Percentiles rank a stretch among this genome's conserved stretches.
These are phyloP conservation scores for Chiua virens DNA, from an alignment of 768 basidiomycete genomes.

Conservation along the genomic window DNA sequence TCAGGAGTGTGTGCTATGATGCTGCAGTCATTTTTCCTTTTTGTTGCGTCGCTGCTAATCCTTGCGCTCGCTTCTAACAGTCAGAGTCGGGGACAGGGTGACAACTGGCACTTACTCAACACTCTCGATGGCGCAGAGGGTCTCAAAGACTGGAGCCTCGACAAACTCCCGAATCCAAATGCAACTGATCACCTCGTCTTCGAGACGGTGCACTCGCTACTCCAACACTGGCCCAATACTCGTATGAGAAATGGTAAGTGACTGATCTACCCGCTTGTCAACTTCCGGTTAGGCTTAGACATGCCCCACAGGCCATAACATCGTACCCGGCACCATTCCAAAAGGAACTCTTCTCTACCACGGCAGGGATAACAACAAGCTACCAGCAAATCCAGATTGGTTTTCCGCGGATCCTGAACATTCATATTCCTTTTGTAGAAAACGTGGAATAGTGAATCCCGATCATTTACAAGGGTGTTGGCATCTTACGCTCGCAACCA, in stretches of 20 bases:
- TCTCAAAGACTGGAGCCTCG: conserved; percentile 23
- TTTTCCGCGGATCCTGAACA: conserved; percentile 36
- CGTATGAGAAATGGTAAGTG: conserved; percentile 44
- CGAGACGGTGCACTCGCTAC: conserved; percentile 26
- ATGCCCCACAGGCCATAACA: conserved; percentile 18
- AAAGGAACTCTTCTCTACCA: conserved; percentile 40
- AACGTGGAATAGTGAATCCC: neutral
- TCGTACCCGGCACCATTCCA: conserved; percentile 34
- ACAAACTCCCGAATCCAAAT: conserved; percentile 22
- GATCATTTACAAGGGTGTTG: conserved; percentile 8
- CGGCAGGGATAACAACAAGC: conserved; percentile 13
- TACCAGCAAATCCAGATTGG: conserved; percentile 36
- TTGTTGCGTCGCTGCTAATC: too few species aligned
- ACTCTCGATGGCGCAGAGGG: too few species aligned
- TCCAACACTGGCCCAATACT: conserved; percentile 48
- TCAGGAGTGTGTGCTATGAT: too few species aligned
- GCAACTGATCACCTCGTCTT: conserved; percentile 26
- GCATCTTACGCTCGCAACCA: conserved; percentile 16
- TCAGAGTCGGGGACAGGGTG: too few species aligned
- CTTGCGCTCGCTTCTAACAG: too few species aligned
- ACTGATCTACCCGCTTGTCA: neutral
- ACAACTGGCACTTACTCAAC: too few species aligned
- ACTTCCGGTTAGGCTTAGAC: neutral
- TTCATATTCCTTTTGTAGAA: conserved; percentile 38
- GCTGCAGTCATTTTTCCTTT: too few species aligned